Conservation (phyloP, 202 grass and related monocot species). For the Schoenoplectus triqueter region DNA sequence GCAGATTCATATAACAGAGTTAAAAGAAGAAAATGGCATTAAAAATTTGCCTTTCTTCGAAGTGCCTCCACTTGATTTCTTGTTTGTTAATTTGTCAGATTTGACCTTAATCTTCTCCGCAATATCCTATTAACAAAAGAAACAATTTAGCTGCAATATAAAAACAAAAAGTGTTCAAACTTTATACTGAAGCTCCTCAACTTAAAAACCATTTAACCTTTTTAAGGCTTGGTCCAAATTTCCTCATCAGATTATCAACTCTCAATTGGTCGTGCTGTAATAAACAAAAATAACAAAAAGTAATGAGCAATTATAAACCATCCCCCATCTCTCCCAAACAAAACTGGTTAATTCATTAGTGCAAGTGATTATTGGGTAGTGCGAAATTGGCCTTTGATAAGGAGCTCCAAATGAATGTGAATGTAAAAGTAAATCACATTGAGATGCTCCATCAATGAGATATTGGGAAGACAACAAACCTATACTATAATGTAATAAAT, state of each 20-base stretch:
- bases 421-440: background rate
- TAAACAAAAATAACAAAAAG: background rate
- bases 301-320: background rate
- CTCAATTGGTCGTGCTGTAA: constrained; percentile 31
- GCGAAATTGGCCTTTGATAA: background rate
- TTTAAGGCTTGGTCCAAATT: constrained; percentile 42
- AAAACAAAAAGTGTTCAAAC: constrained; percentile 14
- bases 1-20: background rate
- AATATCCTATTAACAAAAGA: constrained; percentile 49
- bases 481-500: background rate
- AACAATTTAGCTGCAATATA: constrained; percentile 4
- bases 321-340: background rate
- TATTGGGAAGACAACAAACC: background rate
- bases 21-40: background rate
- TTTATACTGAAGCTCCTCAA: background rate
- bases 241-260: constrained; percentile 42
- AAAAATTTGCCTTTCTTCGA: constrained; percentile 32
- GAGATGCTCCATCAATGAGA: background rate
- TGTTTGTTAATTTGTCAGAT: constrained; percentile 26
- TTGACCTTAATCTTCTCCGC: constrained; percentile 49
- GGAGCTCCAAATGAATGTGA: background rate
- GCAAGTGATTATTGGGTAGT: background rate
- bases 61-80: constrained; percentile 27
- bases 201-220: constrained; percentile 31
- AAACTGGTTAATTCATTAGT: background rate